Evolutionary conservation across 1,139 yeast species (phyloP).

Genomic region (Wickerhamiella pararugosa): DNA sequence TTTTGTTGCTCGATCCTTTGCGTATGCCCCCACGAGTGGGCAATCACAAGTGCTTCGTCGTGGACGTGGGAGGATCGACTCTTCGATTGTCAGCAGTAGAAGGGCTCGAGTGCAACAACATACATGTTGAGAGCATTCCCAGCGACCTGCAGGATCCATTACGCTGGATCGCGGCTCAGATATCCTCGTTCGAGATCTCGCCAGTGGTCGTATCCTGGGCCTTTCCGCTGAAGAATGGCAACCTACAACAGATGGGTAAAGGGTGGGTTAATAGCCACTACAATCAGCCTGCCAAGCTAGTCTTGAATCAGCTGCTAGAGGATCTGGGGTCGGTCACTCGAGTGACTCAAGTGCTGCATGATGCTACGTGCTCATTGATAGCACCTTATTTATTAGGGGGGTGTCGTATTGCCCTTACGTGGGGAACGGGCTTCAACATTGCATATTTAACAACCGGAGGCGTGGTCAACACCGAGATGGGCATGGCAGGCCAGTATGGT

Average conservation of each 20-base stretch:
- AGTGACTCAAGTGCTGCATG: constrained; percentile 1
- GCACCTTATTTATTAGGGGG: background rate
- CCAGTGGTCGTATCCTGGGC: constrained; percentile 6
- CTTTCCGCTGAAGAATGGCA: constrained; percentile 5
- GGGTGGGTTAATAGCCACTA: constrained; percentile 1
- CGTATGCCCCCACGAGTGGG: too few species aligned
- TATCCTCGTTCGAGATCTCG: background rate
- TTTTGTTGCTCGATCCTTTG: too few species aligned
- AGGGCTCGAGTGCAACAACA: background rate
- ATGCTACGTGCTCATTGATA: constrained; percentile 3
- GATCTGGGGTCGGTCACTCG: background rate
- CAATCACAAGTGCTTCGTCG: background rate
- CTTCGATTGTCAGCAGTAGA: constrained; percentile 1
- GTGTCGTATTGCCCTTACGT: constrained; percentile 5
- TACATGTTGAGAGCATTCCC: background rate
- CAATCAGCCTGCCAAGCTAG: background rate
- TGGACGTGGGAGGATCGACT: constrained; percentile 8
- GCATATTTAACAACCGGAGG: background rate
- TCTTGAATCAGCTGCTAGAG: background rate
- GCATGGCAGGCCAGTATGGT: constrained; percentile 1
- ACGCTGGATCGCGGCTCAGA: background rate
- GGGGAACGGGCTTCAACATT: constrained; percentile 9
- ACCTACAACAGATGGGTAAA: constrained; percentile 6
- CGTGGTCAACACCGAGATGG: constrained; percentile 5
- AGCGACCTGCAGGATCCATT: background rate